phyloP scores from a whole-genome alignment of 495 filamentous ascomycete species.

The Tuber calosporum region DNA sequence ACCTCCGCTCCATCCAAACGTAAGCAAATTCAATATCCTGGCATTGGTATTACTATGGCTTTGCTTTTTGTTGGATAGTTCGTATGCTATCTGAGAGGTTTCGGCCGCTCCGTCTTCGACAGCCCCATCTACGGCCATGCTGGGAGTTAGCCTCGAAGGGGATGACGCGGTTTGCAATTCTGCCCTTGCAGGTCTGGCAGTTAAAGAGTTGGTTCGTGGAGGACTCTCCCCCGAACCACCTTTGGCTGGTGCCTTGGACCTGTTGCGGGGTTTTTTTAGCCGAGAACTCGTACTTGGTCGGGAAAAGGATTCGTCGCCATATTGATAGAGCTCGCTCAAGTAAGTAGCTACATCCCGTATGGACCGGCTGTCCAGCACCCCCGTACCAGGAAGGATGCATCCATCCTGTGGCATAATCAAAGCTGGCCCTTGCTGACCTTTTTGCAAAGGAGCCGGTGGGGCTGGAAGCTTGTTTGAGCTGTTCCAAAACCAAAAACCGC shows the following conservation, averaged over 20 bases:
- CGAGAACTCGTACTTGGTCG: constrained; percentile 14
- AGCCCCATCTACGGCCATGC: neutral
- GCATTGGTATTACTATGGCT: constrained; percentile 29
- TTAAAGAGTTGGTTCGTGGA: constrained; percentile 14
- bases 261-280: constrained; percentile 23
- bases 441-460: neutral
- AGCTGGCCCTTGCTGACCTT: constrained; percentile 11
- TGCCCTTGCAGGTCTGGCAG: constrained; percentile 8
- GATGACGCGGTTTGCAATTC: constrained; percentile 10
- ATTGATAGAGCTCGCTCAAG: constrained; percentile 35
- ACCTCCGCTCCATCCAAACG: constrained; percentile 40
- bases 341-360: constrained; percentile 36
- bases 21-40: constrained; percentile 39
- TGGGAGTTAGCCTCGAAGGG: constrained; percentile 7
- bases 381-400: constrained; percentile 39
- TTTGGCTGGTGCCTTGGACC: constrained; percentile 13
- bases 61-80: constrained; percentile 16
- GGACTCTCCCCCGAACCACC: neutral
- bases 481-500: constrained; percentile 37
- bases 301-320: constrained; percentile 28
- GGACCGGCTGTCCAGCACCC: constrained; percentile 28
- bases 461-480: constrained; percentile 20
- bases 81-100: constrained; percentile 4
- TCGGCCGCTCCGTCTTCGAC: constrained; percentile 4
- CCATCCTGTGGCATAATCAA: constrained; percentile 38